Evolutionary conservation across 768 basidiomycete genomes (phyloP), one percentile per base, ranked within the genome.

Genomic region (Suillus alpinus): DNA sequence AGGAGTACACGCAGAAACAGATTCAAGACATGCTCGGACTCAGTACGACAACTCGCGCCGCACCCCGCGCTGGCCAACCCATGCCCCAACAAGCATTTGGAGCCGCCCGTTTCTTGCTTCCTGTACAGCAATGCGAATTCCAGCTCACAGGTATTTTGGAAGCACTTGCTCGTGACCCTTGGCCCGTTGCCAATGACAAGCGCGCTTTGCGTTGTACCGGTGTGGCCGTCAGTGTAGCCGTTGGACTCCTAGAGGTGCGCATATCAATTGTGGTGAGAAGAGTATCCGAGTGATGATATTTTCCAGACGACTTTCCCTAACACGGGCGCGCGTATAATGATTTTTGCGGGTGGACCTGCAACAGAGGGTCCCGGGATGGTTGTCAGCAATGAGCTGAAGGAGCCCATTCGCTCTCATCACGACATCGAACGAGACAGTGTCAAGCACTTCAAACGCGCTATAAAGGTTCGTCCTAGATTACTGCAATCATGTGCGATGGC

Each of bases 11-110:
- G 59, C 87, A 92, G 43, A 98, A 98, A 78, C 94, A 97, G 66
- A 98, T 98, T 65, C 92, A 94, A 74, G 96, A 98, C 68, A 98
- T 99, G 95, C 90, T 98, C 44, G 93, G 91, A 29, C 83, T 98
- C 47, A 55, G 53, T 18, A 50, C 50, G 6, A 86, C 87, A 64
- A 84, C 86, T 65, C 89, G 92, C 26, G 92, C 91, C 20, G 91
- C 92, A 3, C 92, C 92, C 56, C 91, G 92, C 43, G 90, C 92
- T 6, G 93, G 91, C 2, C 91, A 93, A 65, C 88, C 91, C 7
- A 81, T 89, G 75, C 89, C 90, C 5, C 86, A 86, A 53, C 87
- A 92, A 65, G 82, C 90, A 41, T 88, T 89, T 64, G 93, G 94
- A 16, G 91, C 95, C 0, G 84, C 92, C 18, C 86, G 95, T 10